A percentile compares a stretch with the other conserved stretches of the same genome.
phyloP scores from a whole-genome alignment of 164 flowering plant species.

The Annona squamosa region DNA sequence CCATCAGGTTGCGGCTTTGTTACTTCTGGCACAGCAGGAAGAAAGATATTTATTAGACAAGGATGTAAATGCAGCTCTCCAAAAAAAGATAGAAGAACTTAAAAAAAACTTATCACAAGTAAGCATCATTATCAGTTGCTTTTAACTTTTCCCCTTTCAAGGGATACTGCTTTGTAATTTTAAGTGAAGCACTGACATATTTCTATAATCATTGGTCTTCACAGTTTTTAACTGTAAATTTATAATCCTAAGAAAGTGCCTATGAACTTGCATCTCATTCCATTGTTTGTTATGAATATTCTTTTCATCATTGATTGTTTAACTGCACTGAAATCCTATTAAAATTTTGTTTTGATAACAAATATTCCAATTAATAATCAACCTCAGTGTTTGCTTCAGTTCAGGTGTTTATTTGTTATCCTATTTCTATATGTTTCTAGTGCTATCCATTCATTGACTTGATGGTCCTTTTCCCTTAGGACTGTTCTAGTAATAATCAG shows the following conservation, averaged over 20 bases:
- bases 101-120: slow-evolving; percentile 81
- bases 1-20: slow-evolving; percentile 65
- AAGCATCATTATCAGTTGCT: slow-evolving; percentile 6
- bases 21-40: slow-evolving; percentile 91
- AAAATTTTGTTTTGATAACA: no score
- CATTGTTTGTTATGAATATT: no score
- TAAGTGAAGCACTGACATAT: not conserved
- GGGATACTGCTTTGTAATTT: not conserved
- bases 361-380: no score
- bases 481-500: no score
- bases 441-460: no score
- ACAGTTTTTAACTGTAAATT: not conserved
- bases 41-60: slow-evolving; percentile 81
- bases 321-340: no score
- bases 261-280: no score
- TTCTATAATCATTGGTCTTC: not conserved
- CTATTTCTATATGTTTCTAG: no score
- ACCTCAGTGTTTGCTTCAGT: no score
- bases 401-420: no score
- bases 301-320: no score
- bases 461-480: no score
- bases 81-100: slow-evolving; percentile 75
- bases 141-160: not conserved
- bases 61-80: slow-evolving; percentile 71
- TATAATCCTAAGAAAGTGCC: not conserved